Conservation (phyloP, 345 rosid species). For the Bruguiera sexangula region DNA sequence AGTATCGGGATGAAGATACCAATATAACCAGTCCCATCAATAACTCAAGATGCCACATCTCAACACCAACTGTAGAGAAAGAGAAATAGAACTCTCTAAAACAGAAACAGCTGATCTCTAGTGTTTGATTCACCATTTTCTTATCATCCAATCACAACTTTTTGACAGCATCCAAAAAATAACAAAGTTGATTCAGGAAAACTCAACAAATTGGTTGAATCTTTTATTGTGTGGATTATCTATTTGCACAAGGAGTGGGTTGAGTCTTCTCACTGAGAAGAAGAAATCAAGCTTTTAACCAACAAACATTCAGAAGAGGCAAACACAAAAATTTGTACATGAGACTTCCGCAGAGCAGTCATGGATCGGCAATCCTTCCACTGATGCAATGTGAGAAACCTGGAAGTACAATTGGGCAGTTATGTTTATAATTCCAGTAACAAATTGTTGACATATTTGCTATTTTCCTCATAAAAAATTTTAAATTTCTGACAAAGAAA, state of each 20-base stretch:
- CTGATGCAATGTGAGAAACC: constrained; percentile 75
- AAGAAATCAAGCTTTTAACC: background rate
- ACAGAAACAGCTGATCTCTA: background rate
- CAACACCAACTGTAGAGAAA: constrained; percentile 61
- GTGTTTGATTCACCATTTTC: background rate
- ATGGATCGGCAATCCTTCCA: constrained; percentile 59
- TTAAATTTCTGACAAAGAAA: no score
- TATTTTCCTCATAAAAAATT: background rate
- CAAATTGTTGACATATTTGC: background rate
- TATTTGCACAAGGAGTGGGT: background rate
- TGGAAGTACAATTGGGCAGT: constrained; percentile 31
- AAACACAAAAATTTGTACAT: constrained; percentile 43
- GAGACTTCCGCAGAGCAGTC: constrained; percentile 65
- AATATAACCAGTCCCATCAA: constrained; percentile 59
- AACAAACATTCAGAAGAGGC: constrained; percentile 10
- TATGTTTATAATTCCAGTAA: background rate
- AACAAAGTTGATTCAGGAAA: no score
- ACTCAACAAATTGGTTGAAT: no score
- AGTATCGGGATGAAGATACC: constrained; percentile 63
- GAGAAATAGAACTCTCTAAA: constrained; percentile 3
- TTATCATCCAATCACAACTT: no score
- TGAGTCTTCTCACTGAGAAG: constrained; percentile 1
- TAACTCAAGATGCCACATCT: constrained; percentile 83
- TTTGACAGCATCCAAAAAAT: no score
- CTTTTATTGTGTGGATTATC: background rate